A percentile compares a stretch with the other conserved stretches of the same genome.
Conservation (phyloP, 2,329 filamentous ascomycete species). For the Fusarium drepaniforme region DNA sequence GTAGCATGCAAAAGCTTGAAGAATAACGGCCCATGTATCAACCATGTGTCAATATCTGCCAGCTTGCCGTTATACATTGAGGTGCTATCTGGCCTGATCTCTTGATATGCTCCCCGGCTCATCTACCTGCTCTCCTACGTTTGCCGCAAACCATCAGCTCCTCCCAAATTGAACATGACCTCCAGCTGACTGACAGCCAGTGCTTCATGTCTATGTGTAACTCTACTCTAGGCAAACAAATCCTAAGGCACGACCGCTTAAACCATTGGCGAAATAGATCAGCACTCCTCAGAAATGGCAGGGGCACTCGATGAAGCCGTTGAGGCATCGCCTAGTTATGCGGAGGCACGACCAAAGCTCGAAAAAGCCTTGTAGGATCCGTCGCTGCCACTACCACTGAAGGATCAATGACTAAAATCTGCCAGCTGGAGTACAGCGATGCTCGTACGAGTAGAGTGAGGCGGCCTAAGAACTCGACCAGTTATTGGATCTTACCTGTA, state of each 20-base stretch:
- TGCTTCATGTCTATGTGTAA: not conserved
- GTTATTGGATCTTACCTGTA: not conserved
- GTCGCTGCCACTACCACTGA: not conserved
- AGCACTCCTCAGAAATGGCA: not conserved
- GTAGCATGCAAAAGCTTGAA: not conserved
- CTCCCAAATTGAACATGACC: not conserved
- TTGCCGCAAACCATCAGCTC: not conserved
- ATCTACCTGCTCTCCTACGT: not conserved
- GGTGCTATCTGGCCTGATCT: no score
- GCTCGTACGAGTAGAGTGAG: not conserved
- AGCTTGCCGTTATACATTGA: no score
- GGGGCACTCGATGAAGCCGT: not conserved
- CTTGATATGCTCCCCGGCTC: not conserved
- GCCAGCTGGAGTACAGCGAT: not conserved
- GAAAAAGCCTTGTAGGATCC: not conserved
- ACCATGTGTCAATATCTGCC: not conserved
- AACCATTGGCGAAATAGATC: not conserved
- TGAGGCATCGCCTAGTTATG: not conserved
- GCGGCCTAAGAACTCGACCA: not conserved
- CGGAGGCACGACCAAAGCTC: not conserved
- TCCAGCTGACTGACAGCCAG: not conserved
- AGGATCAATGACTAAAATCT: not conserved
- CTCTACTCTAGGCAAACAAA: not conserved
- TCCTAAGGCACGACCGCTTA: not conserved
- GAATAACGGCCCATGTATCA: not conserved